Conservation (phyloP, 2,329 filamentous ascomycete species). For the Diaporthe amygdali region DNA sequence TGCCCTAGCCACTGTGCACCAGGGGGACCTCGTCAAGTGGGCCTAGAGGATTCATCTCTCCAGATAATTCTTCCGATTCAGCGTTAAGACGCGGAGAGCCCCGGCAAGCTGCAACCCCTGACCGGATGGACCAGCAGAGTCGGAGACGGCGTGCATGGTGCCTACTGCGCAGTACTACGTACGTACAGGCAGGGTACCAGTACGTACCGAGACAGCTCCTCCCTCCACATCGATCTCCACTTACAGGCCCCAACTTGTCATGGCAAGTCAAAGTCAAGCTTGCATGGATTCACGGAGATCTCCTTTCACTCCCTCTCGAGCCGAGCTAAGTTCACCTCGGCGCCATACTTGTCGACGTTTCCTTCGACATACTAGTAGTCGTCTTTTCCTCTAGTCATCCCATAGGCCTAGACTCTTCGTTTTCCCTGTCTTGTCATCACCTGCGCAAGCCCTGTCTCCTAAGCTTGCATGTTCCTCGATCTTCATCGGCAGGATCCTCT, state of each 20-base stretch:
- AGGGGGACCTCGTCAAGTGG: conserved; percentile 17
- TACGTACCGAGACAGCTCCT: conserved; percentile 20
- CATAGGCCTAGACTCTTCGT: conserved; percentile 21
- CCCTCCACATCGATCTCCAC: conserved; percentile 23
- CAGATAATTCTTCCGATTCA: conserved; percentile 28
- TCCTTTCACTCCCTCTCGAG: conserved; percentile 20
- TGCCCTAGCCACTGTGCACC: conserved; percentile 22
- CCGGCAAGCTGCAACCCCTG: conserved; percentile 24
- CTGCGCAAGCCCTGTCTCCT: conserved; percentile 21
- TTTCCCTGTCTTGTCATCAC: conserved; percentile 17
- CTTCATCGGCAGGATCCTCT: conserved; percentile 22
- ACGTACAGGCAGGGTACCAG: conserved; percentile 19
- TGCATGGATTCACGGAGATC: conserved; percentile 18
- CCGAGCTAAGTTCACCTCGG: conserved; percentile 10
- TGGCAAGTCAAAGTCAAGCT: conserved; percentile 19
- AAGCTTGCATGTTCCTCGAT: conserved; percentile 20
- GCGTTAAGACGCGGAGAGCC: conserved; percentile 26
- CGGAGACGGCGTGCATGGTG: neutral
- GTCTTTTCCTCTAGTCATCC: conserved; percentile 17
- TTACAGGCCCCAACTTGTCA: conserved; percentile 22
- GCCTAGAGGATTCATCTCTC: conserved; percentile 21
- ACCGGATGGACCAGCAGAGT: conserved; percentile 20
- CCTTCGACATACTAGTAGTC: conserved; percentile 24
- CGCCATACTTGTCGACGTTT: conserved; percentile 10
- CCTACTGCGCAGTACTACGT: conserved; percentile 8